Base-by-base conservation (phyloP, 352 stramenopile genomes). In the Lagenidium giganteum region DNA sequence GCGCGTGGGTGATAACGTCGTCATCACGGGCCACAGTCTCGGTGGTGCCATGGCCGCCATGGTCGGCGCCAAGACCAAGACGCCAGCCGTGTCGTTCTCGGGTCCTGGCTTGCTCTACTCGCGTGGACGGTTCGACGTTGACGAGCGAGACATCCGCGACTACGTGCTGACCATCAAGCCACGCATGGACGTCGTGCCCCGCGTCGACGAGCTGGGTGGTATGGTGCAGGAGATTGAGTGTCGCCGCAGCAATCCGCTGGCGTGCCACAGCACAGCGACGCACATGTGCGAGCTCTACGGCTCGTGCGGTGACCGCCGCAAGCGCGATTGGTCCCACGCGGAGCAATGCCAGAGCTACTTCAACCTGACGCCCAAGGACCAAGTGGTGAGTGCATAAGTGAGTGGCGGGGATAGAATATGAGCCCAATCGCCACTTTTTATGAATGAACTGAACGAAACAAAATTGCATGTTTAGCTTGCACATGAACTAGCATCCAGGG, bases 151-250 rank as follows among this genome's bases (percentile, higher is more conserved):
- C 21, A 83, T 93, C 33, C 78, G 80, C 26, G 77, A 93, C 61
- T 90, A 92, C 49, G 83, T 94, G 47, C 37, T 93, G 40, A 94
- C 80, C 2, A 81, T 94, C 54, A 94, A 94, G 53, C 80, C 80
- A 22, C 62, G 62, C 28, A 64, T 63, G 18, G 80, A 94, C 51
- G 67, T 94, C 38, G 80, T 94, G 29, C 83, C 83, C 14, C 66
- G 84, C 47, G 79, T 92, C 20, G 80, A 94, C 51, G 69, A 83
- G 45, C 62, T 94, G 6, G 79, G 64, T 24, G 83, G 83, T 4
- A 83, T 94, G 71, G 74, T 94, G n/a, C 83, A 94, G 51, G 80
- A 94, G 55, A 91, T 93, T 35, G 73, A 91, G 49, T 94, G 83
- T 45, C 81, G 78, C 18, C 61, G 72, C 34, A 64, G 65, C 23